Base-by-base conservation (phyloP, 208 protist species). In the Wallacemonas collosoma region DNA sequence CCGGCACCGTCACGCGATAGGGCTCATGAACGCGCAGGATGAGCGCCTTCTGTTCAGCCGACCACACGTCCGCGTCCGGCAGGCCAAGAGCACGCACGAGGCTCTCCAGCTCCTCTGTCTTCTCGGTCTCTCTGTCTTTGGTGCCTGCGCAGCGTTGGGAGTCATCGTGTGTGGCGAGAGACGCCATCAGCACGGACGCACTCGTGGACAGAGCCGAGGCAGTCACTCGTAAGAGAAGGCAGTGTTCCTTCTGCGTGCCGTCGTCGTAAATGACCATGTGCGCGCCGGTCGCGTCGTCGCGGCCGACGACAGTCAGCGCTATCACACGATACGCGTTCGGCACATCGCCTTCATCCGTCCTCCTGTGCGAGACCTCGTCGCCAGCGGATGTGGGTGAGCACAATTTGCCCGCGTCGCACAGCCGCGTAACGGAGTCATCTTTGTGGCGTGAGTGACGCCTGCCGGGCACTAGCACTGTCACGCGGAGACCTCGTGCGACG, bases 251-350 rank as follows among this genome's bases (percentile, higher is more conserved):
- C 35, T 26, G 61, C 43, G 39, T 14, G 40, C 53, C n/a, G 39
- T 62, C 45, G 43, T 85, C 80, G 9, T 7, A 15, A 7, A 87
- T 71, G 40, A 91, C 72, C 43, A 79, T 77, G 56, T 94, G 89
- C 40, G 65, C 45, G 44, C 82, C 79, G 3, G 69, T 65, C 12
- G 86, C 85, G 39, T 80, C 79, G 70, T 94, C 80, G 70, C 88
- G 88, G 43, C 89, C 89, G 15, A 88, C 55, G 45, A 94, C 64
- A 3, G 88, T 93, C 38, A 80, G 72, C n/a, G 60, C 50, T 14
- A 41, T 65, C 26, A 48, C 54, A 39, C 45, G 63, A 9, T 76
- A 51, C 41, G 9, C 44, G 41, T 36, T 2, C 4, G 35, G 1
- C 40, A 7, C 2, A 70, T 62, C 48, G 60, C 55, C 44, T 14